Evolutionary conservation across 73 alveolate species (phyloP), one percentile per base, ranked within the genome.

Genomic region (Breviolum minutum): DNA sequence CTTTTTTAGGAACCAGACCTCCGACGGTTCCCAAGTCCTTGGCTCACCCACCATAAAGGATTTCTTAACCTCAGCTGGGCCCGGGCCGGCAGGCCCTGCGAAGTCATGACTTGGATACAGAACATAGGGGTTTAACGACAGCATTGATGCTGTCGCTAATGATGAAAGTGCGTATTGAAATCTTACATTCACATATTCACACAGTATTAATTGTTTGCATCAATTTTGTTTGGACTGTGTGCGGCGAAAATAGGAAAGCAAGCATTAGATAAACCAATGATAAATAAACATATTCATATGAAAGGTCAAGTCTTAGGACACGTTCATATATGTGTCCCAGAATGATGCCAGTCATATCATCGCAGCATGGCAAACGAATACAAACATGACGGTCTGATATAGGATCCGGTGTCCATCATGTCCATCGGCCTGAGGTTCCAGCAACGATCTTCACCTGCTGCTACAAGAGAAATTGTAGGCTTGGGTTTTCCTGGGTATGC

Each of bases 361-460:
- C 54, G 3, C 54, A 40, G 54, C 54, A 40, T 40, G 54, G 3
- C 54, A 40, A 40, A 40, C 54, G 3, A 40, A 40, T 40, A 40
- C 54, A 40, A 40, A 40, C 54, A 40, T 40, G 54, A 40, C 3
- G 54, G 54, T 40, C 54, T 40, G 54, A 40, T 40, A 40, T 40
- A 40, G 54, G 54, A 40, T 79, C 63, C 0, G 17, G 63, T 79
- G 87, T 79, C 64, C 29, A 5, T 29, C 61, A 27, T 79, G 87
- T 79, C 64, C 29, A 5, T 29, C 61, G 26, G 7, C 92, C 71
- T 26, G 63, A 24, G 92, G 76, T 54, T 54, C 92, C n/a, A 14
- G 22, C 92, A 71, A 83, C 92, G 11, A 83, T 62, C 92, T 83
- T 83, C 92, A 83, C 92, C 92, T 83, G 92, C 74, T 17, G 74